Evolutionary conservation across 2,329 filamentous ascomycete genomes (phyloP).

Genomic region (Fusarium verticillioides): DNA sequence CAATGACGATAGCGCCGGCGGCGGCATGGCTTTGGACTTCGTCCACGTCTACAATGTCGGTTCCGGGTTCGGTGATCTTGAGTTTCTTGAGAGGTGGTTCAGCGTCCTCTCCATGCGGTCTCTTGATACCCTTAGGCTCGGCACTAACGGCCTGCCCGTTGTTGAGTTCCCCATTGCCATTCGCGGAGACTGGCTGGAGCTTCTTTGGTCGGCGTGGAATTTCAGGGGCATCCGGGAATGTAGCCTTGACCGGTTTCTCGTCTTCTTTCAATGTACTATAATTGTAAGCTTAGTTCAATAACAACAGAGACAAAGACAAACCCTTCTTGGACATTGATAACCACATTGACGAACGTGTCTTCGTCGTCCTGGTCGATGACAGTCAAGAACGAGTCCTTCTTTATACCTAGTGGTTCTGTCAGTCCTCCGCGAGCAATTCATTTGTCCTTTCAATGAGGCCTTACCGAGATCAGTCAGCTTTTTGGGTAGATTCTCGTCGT

Average conservation of each 20-base stretch:
- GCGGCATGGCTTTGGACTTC: conserved; percentile 48
- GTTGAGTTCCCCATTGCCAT: conserved; percentile 54
- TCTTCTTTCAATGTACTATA: conserved; percentile 55
- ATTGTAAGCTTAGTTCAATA: conserved; percentile 42
- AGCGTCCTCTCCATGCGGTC: conserved; percentile 56
- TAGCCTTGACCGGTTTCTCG: conserved; percentile 66
- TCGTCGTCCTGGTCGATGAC: conserved; percentile 85
- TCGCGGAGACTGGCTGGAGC: conserved; percentile 50
- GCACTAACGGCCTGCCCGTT: conserved; percentile 55
- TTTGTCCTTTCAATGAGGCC: conserved; percentile 22
- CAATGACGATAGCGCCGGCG: conserved; percentile 75
- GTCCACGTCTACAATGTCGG: conserved; percentile 61
- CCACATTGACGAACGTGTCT: conserved; percentile 80
- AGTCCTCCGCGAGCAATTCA: conserved; percentile 11
- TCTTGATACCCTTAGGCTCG: conserved; percentile 57
- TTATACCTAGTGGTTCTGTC: conserved; percentile 64
- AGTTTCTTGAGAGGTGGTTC: conserved; percentile 61
- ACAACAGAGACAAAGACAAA: conserved; percentile 51
- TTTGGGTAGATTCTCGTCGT: conserved; percentile 86
- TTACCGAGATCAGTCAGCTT: conserved; percentile 80
- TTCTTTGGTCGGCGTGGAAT: conserved; percentile 67
- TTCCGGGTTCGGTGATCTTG: conserved; percentile 52
- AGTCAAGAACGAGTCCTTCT: conserved; percentile 79
- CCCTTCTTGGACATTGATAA: conserved; percentile 75
- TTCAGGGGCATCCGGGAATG: conserved; percentile 55